Base-by-base conservation (phyloP, 108 stramenopile species). In the Skeletonema menzelii region DNA sequence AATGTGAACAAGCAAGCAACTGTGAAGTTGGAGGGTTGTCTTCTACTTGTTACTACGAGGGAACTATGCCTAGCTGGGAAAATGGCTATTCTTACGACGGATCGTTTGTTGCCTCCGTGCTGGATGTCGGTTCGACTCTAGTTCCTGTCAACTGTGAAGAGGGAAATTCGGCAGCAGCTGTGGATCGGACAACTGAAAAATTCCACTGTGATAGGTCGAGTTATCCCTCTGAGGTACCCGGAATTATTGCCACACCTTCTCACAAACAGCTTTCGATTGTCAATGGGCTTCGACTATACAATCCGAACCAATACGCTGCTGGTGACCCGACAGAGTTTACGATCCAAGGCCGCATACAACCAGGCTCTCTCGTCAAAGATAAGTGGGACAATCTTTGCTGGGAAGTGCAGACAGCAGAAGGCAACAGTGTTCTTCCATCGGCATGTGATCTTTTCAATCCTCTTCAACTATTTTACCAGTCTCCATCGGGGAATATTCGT, bases 251-350 rank as follows among this genome's bases (percentile, higher is more conserved):
- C 35, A 14, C 38, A 20, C 19, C 32, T 10, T 63, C 37, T 20
- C 24, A 63, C 35, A 27, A 56, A 8, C 13, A 26, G 32, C n/a
- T 57, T 40, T 59, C 68, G 17, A 42, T 69, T 11, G 68, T 59
- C 28, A 69, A 55, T 17, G 68, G 57, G 8, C 37, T 69, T 40
- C 68, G 68, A 7, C 14, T 69, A 8, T 69, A 69, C 38, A 69
- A 5, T 20, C 57, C 68, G 24, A 69, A 44, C 59, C 26, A 40
- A 14, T 15, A 59, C 15, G 37, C 68, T 17, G 26, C 13, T 28
- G 68, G 40, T 27, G 68, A 69, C 28, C 68, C 68, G 19, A 34
- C 44, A 22, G 59, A 59, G 57, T 69, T 59, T 44, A 37, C 26
- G 1, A 27, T 69, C 35, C 30, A 31, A 40, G 68, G 68, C 30